A percentile compares a stretch with the other conserved stretches of the same genome.
phyloP scores from a whole-genome alignment of 2,329 filamentous ascomycete genomes.

The Aspergillus brunneoviolaceus region DNA sequence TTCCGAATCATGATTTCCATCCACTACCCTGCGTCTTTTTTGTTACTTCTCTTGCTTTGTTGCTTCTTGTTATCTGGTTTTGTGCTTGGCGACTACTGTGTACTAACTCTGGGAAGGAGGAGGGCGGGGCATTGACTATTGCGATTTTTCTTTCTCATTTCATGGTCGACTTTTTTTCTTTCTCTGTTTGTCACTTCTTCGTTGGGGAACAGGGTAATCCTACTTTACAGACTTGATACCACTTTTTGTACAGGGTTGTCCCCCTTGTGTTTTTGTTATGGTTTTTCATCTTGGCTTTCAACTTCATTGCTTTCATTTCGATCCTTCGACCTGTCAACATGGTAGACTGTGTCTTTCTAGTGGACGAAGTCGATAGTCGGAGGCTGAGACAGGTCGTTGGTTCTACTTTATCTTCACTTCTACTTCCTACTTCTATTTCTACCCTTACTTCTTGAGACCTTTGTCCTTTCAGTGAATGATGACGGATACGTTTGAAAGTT shows the following conservation, averaged over 20 bases:
- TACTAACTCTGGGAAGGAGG: constrained; percentile 12
- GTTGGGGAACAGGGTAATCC: constrained; percentile 16
- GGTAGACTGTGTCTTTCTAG: no score
- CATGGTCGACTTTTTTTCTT: constrained; percentile 4
- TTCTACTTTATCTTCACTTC: no score
- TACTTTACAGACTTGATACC: constrained; percentile 34
- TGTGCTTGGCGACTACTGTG: constrained; percentile 13
- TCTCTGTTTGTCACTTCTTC: constrained; percentile 19
- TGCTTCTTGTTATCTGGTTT: constrained; percentile 9
- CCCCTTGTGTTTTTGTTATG: constrained; percentile 17
- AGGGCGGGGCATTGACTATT: constrained; percentile 7
- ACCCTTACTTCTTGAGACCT: no score
- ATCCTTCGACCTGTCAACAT: not conserved
- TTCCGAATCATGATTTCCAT: not conserved
- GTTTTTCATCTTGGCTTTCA: not conserved
- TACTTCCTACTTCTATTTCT: no score
- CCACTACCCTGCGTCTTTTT: constrained; percentile 1
- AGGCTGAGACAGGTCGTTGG: no score
- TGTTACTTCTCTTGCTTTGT: constrained; percentile 8
- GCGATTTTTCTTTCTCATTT: constrained; percentile 12
- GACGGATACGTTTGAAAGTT: no score
- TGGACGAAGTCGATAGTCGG: no score
- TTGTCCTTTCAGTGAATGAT: no score
- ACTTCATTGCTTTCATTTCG: not conserved
- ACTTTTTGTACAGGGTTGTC: constrained; percentile 34